Base-by-base conservation (phyloP, 768 basidiomycete genomes). In the Tulasnella sp. region DNA sequence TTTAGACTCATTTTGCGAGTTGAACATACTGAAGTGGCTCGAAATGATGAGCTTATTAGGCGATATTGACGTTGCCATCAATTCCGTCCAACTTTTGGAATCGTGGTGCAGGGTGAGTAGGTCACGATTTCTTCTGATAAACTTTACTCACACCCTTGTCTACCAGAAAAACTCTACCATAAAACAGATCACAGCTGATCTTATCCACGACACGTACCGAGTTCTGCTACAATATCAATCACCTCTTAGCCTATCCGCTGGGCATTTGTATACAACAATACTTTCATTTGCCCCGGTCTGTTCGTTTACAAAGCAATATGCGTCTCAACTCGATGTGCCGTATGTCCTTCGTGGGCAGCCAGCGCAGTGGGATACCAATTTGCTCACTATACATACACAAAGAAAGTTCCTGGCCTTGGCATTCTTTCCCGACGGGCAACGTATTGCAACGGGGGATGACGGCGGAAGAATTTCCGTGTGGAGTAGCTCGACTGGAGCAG, bases 231-330 rank as follows among this genome's bases (percentile, higher is more conserved):
- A 48, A 40, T 77, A 44, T 48, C 50, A 44, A 34, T 37, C 41
- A 77, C 54, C 76, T n/a, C 41, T 77, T 34, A 22, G 24, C 34
- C 50, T 48, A 9, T 40, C 54, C 41, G 24, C 20, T 40, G 24
- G 48, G 12, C 24, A 34, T 24, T 58, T 28, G 24, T 46, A 77
- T 34, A 37, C 22, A 9, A 44, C 76, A 24, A 42, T 48, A 4
- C 76, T 77, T 12, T 18, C 76, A 7, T 77, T 77, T 50, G 50
- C 76, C 16, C 76, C 76, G 28, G 48, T 24, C 3, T 77, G 76
- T 34, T 37, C 24, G 12, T 50, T 77, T 7, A 44, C 41, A 34
- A 16, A 48, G n/a, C 24, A 37, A 22, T 77, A 77, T 28, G 50
- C 11, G 1, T 77, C 24, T 28, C n/a, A n/a, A 14, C 24, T 28